Conservation (phyloP, 257 asterid genomes). For the Solanum infundibuliforme region DNA sequence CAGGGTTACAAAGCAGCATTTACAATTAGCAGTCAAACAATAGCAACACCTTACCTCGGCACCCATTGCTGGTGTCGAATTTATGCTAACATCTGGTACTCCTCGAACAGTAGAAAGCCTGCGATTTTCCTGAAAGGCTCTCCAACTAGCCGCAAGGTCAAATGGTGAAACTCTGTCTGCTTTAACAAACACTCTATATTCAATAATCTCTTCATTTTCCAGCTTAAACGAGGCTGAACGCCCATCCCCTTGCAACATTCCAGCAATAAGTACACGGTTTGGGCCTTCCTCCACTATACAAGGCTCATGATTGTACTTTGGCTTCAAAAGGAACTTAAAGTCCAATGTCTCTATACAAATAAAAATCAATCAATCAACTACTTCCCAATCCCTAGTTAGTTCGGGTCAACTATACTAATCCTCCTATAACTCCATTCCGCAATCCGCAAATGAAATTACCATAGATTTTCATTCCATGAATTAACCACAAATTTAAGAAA, state of each 20-base stretch:
- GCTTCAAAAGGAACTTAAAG: slow-evolving; percentile 83
- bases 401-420: neutral
- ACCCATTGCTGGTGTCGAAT: slow-evolving; percentile 37
- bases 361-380: slow-evolving; percentile 6
- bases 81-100: slow-evolving; percentile 81
- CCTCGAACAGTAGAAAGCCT: slow-evolving; percentile 93
- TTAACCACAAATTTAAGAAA: neutral
- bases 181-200: slow-evolving; percentile 64
- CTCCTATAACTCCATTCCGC: neutral
- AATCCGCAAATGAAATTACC: neutral
- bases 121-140: slow-evolving; percentile 88
- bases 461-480: neutral
- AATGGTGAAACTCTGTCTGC: slow-evolving; percentile 88
- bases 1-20: neutral
- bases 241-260: slow-evolving; percentile 69
- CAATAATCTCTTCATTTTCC: slow-evolving; percentile 54
- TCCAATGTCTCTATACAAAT: slow-evolving; percentile 66
- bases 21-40: neutral
- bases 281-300: slow-evolving; percentile 88
- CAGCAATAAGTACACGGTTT: slow-evolving; percentile 67
- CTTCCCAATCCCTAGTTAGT: neutral
- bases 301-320: slow-evolving; percentile 41
- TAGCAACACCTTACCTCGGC: slow-evolving; percentile 36
- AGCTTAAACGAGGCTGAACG: slow-evolving; percentile 57
- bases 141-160: slow-evolving; percentile 99